Conservation (phyloP, 345 rosid species). For the Syzygium oleosum region DNA sequence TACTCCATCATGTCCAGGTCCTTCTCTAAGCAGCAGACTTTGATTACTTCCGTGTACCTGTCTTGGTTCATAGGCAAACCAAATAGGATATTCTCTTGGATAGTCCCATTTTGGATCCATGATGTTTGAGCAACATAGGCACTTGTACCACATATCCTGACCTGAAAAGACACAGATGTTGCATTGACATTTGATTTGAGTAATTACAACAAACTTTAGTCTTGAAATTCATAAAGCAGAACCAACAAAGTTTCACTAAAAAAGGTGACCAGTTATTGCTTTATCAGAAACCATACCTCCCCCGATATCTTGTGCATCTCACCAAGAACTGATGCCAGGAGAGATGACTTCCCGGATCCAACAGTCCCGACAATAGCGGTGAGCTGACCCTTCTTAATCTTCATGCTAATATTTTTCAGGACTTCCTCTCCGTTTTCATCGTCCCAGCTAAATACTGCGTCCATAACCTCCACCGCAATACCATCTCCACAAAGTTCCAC, state of each 20-base stretch:
- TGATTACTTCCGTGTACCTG: slow-evolving; percentile 54
- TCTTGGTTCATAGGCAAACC: slow-evolving; percentile 66
- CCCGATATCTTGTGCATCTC: slow-evolving; percentile 90
- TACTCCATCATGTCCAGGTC: slow-evolving; percentile 93
- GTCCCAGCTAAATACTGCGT: slow-evolving; percentile 81
- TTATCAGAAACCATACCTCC: slow-evolving; percentile 29
- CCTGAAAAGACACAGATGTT: slow-evolving; percentile 19
- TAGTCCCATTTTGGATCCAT: slow-evolving; percentile 91
- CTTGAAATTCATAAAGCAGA: no score
- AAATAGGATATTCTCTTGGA: slow-evolving; percentile 79
- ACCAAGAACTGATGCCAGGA: slow-evolving; percentile 80
- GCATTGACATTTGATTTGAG: not conserved
- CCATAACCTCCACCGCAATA: slow-evolving; percentile 53
- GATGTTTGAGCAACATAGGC: slow-evolving; percentile 96
- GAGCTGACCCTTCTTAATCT: slow-evolving; percentile 69
- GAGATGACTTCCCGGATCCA: slow-evolving; percentile 91
- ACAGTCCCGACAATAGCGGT: slow-evolving; percentile 88
- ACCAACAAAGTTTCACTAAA: not conserved
- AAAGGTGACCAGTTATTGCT: not conserved
- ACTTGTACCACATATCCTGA: slow-evolving; percentile 67
- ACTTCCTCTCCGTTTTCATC: slow-evolving; percentile 52
- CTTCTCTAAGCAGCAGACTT: slow-evolving; percentile 73
- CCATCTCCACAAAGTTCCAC: slow-evolving; percentile 37
- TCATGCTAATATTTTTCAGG: slow-evolving; percentile 49
- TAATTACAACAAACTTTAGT: not conserved